Percentiles rank a stretch among this genome's conserved stretches.
Evolutionary conservation across 306 rosid genomes (phyloP).

Genomic region (Quercus cerris): DNA sequence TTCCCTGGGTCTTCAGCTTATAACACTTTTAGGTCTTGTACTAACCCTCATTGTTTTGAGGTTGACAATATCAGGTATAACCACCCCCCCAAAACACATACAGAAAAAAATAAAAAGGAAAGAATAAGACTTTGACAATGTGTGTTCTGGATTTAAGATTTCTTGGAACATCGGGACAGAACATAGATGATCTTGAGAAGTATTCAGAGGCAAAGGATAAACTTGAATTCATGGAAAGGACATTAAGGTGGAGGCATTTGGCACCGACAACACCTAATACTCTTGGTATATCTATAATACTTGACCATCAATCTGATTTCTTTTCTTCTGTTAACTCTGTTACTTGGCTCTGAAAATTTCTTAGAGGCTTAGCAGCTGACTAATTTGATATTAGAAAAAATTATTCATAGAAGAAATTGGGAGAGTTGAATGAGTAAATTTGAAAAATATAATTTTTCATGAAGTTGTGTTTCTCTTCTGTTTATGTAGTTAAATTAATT

Average conservation of each 20-base stretch:
- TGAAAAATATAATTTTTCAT: background rate
- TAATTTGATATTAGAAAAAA: constrained; percentile 7
- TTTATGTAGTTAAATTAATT: constrained; percentile 2
- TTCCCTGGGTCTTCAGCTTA: constrained; percentile 88
- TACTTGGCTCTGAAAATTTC: constrained; percentile 10
- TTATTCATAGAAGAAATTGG: constrained; percentile 17
- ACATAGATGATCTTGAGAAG: constrained; percentile 83
- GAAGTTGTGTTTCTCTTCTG: background rate
- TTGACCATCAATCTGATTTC: constrained; percentile 12
- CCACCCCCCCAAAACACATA: background rate
- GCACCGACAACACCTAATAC: constrained; percentile 99
- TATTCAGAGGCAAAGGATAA: constrained; percentile 79
- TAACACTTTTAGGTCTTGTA: constrained; percentile 86
- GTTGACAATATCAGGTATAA: constrained; percentile 73
- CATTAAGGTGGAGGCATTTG: constrained; percentile 89
- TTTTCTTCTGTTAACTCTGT: background rate
- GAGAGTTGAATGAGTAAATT: background rate
- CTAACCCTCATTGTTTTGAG: constrained; percentile 92
- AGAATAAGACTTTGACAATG: background rate
- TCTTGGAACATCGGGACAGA: constrained; percentile 95
- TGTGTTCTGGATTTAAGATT: constrained; percentile 54
- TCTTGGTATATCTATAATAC: constrained; percentile 55
- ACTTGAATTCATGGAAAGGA: constrained; percentile 92
- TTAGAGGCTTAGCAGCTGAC: constrained; percentile 5
- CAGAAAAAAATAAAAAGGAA: too few species aligned